Conservation (phyloP, 2,329 filamentous ascomycete species). For the Ilyonectria mors-panacis region DNA sequence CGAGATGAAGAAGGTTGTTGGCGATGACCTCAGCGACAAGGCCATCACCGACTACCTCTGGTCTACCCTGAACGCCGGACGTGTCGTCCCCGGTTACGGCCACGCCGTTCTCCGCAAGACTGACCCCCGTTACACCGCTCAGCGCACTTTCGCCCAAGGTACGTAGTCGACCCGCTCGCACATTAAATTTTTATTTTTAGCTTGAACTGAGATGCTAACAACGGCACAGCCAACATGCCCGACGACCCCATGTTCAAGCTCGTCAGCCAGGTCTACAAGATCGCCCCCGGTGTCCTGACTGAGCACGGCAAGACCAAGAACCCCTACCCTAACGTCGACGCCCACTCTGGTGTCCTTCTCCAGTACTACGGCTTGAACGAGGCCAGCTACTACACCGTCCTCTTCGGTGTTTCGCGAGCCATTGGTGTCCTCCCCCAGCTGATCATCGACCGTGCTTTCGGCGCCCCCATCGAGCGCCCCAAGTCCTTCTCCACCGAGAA, state of each 20-base stretch:
- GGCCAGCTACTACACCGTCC: constrained; percentile 99
- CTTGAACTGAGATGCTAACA: constrained; percentile 47
- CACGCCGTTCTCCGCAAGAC: constrained; percentile 99
- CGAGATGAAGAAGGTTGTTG: constrained; percentile 97
- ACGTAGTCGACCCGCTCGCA: constrained; percentile 37
- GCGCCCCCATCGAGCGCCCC: constrained; percentile 96
- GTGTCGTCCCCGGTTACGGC: constrained; percentile 97
- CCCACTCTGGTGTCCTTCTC: constrained; percentile 98
- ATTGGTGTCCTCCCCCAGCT: constrained; percentile 99
- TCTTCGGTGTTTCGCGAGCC: constrained; percentile 98
- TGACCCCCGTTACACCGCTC: constrained; percentile 97
- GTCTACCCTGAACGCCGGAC: constrained; percentile 94
- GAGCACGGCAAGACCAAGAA: constrained; percentile 99
- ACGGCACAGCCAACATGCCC: constrained; percentile 79
- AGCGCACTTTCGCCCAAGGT: constrained; percentile 93
- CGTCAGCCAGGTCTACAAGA: constrained; percentile 99
- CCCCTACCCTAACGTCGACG: constrained; percentile 98
- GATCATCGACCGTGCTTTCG: constrained; percentile 98
- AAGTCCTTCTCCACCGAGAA: constrained; percentile 99
- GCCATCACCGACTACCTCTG: constrained; percentile 99
- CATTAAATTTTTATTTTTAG: neutral
- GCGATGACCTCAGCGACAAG: constrained; percentile 95
- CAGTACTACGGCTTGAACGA: constrained; percentile 99
- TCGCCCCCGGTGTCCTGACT: constrained; percentile 95
- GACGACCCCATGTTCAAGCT: constrained; percentile 99